Base-by-base conservation (phyloP, 176 grass and related monocot genomes). In the Ensete glaucum region DNA sequence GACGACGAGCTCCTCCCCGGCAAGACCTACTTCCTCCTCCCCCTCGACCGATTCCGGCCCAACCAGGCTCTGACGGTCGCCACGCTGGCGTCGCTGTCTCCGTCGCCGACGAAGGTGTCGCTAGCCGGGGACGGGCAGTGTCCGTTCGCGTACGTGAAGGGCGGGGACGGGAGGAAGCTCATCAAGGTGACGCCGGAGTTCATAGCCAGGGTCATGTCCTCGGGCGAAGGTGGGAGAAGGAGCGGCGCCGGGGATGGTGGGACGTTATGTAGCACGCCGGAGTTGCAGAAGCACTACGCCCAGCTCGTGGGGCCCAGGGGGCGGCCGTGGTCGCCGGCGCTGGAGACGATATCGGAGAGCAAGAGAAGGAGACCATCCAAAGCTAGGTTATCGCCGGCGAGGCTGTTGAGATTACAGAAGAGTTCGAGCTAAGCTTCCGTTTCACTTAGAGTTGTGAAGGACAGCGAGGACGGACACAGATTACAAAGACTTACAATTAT, bases 221-320 rank as follows among this genome's bases (percentile, higher is more conserved):
- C 2, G 1, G 52, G 72, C 19, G 24, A 20, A 0, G 63, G 50
- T 10, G 20, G 16, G 0, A 16, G 52, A 11, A 71, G 1, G 1
- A 69, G 1, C 0, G 8, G 4, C 53, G 34, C 34, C 34, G 64
- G 4, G 1, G 73, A 3, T 2, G 50, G 74, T 7, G 77, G 50
- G 6, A 59, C 43, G 71, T 74, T 96, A 4, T 96, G 92, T 59
- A 96, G 89, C 78, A 92, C 92, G 78, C 89, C 92, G 17, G 92
- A 96, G 81, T 65, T 96, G 68, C 84, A 81, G 89, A 96, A 92
- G 85, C 89, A 92, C 51, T 92, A 92, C 76, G 89, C 86, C 8
- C 89, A 83, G 81, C 82, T 96, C 48, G 89, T 96, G 15, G 87
- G 92, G 24, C 26, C 85, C 3, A 88, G 73, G 75, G 85, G 82